These are phyloP conservation scores for Extremus antarcticus DNA, from an alignment of 495 filamentous ascomycete genomes.

Conservation along the genomic window DNA sequence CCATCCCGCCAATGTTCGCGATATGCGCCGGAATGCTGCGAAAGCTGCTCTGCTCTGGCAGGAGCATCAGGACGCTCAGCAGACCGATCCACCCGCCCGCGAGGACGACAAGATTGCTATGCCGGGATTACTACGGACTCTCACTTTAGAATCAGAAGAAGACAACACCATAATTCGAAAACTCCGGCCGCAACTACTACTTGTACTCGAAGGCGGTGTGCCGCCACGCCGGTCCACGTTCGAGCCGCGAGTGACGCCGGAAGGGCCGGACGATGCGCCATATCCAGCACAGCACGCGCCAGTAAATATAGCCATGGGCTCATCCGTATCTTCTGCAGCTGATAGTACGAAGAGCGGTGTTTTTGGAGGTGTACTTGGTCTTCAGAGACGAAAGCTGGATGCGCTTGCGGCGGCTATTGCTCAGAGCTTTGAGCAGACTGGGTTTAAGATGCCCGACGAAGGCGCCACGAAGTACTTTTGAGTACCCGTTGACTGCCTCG, in stretches of 20 bases:
- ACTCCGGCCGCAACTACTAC: conserved; percentile 29
- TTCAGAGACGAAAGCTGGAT: conserved; percentile 34
- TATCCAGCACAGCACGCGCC: conserved; percentile 19
- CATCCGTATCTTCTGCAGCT: conserved; percentile 13
- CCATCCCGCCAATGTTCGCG: conserved; percentile 27
- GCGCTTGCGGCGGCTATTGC: conserved; percentile 27
- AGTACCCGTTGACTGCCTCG: not conserved
- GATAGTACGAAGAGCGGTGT: conserved; percentile 25
- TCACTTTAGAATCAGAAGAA: conserved; percentile 29
- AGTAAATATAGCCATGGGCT: too few species aligned
- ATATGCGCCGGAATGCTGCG: conserved; percentile 30
- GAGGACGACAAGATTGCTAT: not conserved
- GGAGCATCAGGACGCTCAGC: conserved; percentile 20
- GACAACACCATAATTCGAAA: conserved; percentile 31
- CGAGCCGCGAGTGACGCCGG: conserved; percentile 25
- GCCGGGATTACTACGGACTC: conserved; percentile 21
- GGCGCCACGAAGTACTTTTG: conserved; percentile 4
- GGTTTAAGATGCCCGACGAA: conserved; percentile 34
- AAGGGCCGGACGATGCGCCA: conserved; percentile 23
- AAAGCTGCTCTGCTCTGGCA: conserved; percentile 31
- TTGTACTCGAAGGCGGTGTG: conserved; percentile 32
- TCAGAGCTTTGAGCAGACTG: conserved; percentile 23
- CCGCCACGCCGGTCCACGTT: conserved; percentile 22
- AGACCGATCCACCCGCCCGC: not conserved
- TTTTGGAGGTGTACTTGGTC: conserved; percentile 21